Evolutionary conservation across 208 protist species (phyloP), one percentile per base, ranked within the genome.

Genomic region (Trypanosomatidae sp.): DNA sequence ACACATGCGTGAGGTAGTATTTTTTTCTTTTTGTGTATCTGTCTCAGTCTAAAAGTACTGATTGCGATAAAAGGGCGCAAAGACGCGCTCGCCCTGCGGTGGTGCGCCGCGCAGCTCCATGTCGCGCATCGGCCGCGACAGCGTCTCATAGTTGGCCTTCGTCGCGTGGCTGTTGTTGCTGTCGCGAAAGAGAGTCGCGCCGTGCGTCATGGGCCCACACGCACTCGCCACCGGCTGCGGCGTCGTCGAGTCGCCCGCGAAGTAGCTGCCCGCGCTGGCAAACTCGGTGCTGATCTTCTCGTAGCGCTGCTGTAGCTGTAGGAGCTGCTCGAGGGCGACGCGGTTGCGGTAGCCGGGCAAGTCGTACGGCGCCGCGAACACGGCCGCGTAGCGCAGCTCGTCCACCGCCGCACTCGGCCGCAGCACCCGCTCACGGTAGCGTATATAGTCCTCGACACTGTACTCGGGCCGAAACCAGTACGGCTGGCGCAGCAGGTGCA

Each of bases 201-300:
- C 84, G 1, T 76, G 74, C 19, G 68, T 66, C 27, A 81, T 76
- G 21, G 71, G 66, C 11, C 71, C 71, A 8, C 83, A 77, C 15
- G 67, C 60, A 16, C 66, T 74, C 4, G 83, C 74, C 16, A 60
- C 72, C 15, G 87, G 68, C 10, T 75, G 86, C 50, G 85, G 59
- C 45, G 81, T 66, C 10, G 72, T 57, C 48, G 66, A 70, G 59
- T 92, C 84, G 43, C 74, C 82, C 22, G 79, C 88, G 32, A 89
- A 20, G 73, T 69, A 82, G 40, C 71, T 87, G 8, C 76, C 84
- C 13, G 84, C 72, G 18, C 76, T 61, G 11, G 72, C 86, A 39
- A 85, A 84, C 57, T 87, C 77, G 38, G 88, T 75, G 56, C 87
- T 87, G 63, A 87, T 72, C 48, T 92, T 92, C 42, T 89, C 79